phyloP scores from a whole-genome alignment of 345 rosid genomes.

The Clausena lansium region DNA sequence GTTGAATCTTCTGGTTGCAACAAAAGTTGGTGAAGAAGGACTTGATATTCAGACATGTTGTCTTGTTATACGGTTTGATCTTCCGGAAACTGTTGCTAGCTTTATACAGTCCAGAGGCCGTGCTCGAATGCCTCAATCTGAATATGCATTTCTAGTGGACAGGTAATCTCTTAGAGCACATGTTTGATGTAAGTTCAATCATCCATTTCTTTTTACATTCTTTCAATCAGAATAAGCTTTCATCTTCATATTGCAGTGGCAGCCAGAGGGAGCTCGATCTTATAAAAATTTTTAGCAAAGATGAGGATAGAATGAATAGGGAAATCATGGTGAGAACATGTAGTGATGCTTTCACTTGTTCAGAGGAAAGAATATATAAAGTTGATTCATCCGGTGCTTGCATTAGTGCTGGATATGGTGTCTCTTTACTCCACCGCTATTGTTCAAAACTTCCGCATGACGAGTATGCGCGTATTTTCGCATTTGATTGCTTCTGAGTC shows the following conservation, averaged over 20 bases:
- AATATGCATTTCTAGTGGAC: slow-evolving; percentile 92
- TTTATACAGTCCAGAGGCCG: slow-evolving; percentile 99
- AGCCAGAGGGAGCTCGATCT: slow-evolving; percentile 67
- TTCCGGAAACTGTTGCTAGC: slow-evolving; percentile 93
- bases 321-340: slow-evolving; percentile 76
- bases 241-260: slow-evolving; percentile 52
- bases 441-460: slow-evolving; percentile 93
- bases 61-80: slow-evolving; percentile 92
- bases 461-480: slow-evolving; percentile 54
- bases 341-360: slow-evolving; percentile 39
- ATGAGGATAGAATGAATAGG: slow-evolving; percentile 62
- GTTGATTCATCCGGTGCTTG: slow-evolving; percentile 78
- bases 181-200: slow-evolving; percentile 12
- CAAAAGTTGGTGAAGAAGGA: slow-evolving; percentile 98
- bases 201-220: slow-evolving; percentile 11
- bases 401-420: slow-evolving; percentile 73
- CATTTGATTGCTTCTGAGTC: slow-evolving; percentile 16
- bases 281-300: slow-evolving; percentile 54
- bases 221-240: slow-evolving; percentile 6
- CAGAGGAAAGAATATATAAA: slow-evolving; percentile 60
- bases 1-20: slow-evolving; percentile 94
- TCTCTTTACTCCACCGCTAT: slow-evolving; percentile 72
- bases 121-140: slow-evolving; percentile 91
- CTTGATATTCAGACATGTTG: slow-evolving; percentile 97
- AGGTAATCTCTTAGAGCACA: slow-evolving; percentile 41